These are phyloP conservation scores for Aspergillus sp. DNA, from an alignment of 2,329 filamentous ascomycete genomes.

Conservation along the genomic window DNA sequence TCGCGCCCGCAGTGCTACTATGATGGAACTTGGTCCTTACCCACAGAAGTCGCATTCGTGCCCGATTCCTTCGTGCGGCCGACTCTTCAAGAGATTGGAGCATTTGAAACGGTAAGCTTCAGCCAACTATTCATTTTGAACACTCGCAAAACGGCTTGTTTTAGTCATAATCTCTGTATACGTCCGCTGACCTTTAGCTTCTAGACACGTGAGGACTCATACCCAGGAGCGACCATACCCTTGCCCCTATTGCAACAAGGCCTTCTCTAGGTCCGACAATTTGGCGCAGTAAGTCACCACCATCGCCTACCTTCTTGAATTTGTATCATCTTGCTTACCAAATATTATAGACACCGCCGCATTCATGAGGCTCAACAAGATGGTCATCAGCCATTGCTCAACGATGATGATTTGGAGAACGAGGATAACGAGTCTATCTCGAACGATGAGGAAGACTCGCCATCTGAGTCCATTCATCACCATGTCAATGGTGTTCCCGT, in stretches of 20 bases:
- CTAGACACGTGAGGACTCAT: conserved; percentile 96
- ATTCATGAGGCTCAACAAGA: conserved; percentile 78
- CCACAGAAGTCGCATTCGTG: conserved; percentile 98
- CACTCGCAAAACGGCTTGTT: conserved; percentile 27
- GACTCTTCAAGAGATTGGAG: conserved; percentile 97
- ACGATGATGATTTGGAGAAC: conserved; percentile 84
- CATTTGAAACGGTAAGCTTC: conserved; percentile 91
- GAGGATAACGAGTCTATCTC: conserved; percentile 83
- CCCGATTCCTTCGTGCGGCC: conserved; percentile 96
- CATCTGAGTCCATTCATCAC: conserved; percentile 30
- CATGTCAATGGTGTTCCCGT: conserved; percentile 34
- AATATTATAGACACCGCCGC: conserved; percentile 58
- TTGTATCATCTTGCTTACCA: conserved; percentile 34
- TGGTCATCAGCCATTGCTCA: conserved; percentile 44
- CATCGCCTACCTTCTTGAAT: not conserved
- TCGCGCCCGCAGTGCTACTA: conserved; percentile 87
- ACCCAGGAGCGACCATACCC: conserved; percentile 98
- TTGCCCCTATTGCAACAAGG: conserved; percentile 97
- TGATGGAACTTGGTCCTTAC: conserved; percentile 95
- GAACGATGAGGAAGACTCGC: conserved; percentile 76
- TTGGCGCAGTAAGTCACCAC: conserved; percentile 78
- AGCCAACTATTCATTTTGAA: conserved; percentile 24
- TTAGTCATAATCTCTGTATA: conserved; percentile 44
- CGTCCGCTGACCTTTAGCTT: conserved; percentile 52
- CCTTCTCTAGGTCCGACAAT: conserved; percentile 97